These are phyloP conservation scores for Gonapodya prolifera DNA, from an alignment of 192 early-diverging fungal genomes.

Conservation along the genomic window DNA sequence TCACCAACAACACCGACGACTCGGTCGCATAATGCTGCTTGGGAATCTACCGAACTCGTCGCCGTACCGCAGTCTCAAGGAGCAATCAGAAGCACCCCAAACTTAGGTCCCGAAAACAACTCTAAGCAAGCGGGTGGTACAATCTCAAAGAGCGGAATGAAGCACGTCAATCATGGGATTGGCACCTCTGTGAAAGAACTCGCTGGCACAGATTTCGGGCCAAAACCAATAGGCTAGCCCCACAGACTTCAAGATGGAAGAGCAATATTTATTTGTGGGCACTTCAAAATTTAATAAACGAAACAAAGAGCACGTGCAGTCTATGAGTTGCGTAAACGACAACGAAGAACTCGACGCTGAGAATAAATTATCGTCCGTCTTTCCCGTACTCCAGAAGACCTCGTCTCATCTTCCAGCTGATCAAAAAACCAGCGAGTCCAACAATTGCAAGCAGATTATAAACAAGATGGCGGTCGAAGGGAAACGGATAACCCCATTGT, in stretches of 20 bases:
- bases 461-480: background rate
- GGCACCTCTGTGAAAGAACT: background rate
- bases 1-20: background rate
- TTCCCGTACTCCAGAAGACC: background rate
- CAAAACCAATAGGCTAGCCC: background rate
- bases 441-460: background rate
- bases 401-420: background rate
- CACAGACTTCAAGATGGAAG: background rate
- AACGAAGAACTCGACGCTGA: background rate
- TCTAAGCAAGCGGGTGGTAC: background rate
- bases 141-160: background rate
- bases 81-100: background rate
- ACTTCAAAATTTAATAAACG: background rate
- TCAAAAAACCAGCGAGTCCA: background rate
- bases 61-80: background rate
- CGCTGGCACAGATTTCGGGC: background rate
- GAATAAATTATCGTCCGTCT: background rate
- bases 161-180: background rate
- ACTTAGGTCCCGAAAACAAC: background rate
- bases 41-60: background rate
- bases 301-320: background rate
- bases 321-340: too few species aligned
- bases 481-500: background rate
- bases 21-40: background rate
- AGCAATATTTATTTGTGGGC: background rate